Percentiles rank a stretch among this genome's conserved stretches.
Evolutionary conservation across 2,329 filamentous ascomycete species (phyloP).

Genomic region (Aspergillus vadensis): DNA sequence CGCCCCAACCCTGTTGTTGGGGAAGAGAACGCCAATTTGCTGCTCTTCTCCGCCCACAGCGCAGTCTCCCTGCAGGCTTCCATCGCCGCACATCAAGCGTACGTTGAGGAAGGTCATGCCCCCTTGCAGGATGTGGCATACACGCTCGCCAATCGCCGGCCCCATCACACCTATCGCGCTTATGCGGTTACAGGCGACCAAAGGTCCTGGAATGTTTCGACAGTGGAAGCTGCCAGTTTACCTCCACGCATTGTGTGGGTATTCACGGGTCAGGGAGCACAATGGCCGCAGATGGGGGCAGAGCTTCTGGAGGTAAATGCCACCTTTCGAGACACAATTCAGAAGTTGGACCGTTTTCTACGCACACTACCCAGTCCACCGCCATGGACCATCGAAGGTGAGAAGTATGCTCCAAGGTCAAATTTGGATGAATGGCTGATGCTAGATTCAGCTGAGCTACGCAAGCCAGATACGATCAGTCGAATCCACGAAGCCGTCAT

Average conservation of each 20-base stretch:
- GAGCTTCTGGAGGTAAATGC: not conserved
- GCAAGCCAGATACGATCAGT: slow-evolving; percentile 1
- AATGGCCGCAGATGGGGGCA: slow-evolving; percentile 33
- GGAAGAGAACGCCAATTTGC: not conserved
- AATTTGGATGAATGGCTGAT: not conserved
- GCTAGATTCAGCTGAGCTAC: not conserved
- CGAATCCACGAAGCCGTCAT: slow-evolving; percentile 3
- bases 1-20: not conserved
- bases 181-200: not conserved
- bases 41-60: not conserved
- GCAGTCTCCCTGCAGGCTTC: not conserved
- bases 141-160: slow-evolving; percentile 10
- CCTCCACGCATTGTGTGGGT: slow-evolving; percentile 22
- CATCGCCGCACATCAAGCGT: not conserved
- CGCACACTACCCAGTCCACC: not conserved
- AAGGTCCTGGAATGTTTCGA: not conserved
- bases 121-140: slow-evolving; percentile 9
- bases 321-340: not conserved
- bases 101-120: not conserved
- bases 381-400: not conserved
- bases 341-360: not conserved
- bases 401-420: not conserved
- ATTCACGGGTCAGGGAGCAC: slow-evolving; percentile 35
- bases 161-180: slow-evolving; percentile 2
- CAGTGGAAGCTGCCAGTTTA: slow-evolving; percentile 18